Conservation (phyloP, 1,139 yeast genomes). For the Kazachstania sp. region DNA sequence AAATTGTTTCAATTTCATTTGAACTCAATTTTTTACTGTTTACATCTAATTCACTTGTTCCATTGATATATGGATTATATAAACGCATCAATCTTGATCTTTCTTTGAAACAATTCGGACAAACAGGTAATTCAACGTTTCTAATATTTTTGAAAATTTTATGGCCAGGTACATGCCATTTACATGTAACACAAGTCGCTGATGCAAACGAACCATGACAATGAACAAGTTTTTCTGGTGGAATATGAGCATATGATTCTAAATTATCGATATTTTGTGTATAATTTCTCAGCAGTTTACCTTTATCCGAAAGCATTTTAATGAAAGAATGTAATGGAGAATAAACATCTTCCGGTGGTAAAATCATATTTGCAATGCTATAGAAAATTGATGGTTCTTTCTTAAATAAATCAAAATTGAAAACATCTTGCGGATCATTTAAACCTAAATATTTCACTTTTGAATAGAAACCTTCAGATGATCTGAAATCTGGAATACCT, state of each 20-base stretch:
- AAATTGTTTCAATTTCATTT: constrained; percentile 12
- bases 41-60: neutral
- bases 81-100: constrained; percentile 31
- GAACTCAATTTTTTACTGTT: constrained; percentile 6
- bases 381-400: constrained; percentile 78
- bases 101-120: constrained; percentile 55
- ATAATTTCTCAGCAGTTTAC: constrained; percentile 75
- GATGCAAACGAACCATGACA: constrained; percentile 95
- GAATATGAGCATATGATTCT: constrained; percentile 75
- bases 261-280: constrained; percentile 93
- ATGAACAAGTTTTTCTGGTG: constrained; percentile 63
- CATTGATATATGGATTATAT: neutral
- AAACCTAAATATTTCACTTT: constrained; percentile 62
- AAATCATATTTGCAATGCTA: constrained; percentile 75
- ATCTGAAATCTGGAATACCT: constrained; percentile 93
- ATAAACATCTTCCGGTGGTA: constrained; percentile 64
- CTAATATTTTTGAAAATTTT: constrained; percentile 55
- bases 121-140: constrained; percentile 55
- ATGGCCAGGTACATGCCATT: constrained; percentile 57
- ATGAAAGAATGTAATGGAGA: constrained; percentile 87
- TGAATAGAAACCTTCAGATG: constrained; percentile 78
- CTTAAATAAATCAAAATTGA: constrained; percentile 63
- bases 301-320: constrained; percentile 60
- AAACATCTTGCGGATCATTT: constrained; percentile 90
- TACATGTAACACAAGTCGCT: constrained; percentile 82